phyloP scores from a whole-genome alignment of 305 asterid genomes.

The Fraxinus xanthoxyloides region DNA sequence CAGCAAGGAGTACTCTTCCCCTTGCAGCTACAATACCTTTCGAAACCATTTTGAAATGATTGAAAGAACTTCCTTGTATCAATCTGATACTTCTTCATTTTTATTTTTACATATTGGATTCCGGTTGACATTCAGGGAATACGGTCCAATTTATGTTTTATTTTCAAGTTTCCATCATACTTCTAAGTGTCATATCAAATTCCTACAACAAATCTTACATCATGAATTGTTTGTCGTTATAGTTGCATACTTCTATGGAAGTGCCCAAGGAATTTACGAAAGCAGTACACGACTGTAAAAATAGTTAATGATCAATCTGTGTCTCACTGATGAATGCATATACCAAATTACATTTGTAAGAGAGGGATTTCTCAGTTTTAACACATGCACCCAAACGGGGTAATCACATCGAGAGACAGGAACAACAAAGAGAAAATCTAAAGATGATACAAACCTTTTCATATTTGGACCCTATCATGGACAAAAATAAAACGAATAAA shows the following conservation, averaged over 20 bases:
- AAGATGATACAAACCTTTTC: slow-evolving; percentile 21
- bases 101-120: neutral
- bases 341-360: neutral
- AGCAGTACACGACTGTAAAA: neutral
- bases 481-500: slow-evolving; percentile 16
- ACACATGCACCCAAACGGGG: slow-evolving; percentile 23
- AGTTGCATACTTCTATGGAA: neutral
- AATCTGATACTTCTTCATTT: neutral
- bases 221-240: neutral
- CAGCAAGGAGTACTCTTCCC: neutral
- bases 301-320: neutral
- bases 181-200: neutral
- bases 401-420: slow-evolving; percentile 37
- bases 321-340: neutral
- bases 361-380: neutral
- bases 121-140: neutral
- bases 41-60: neutral
- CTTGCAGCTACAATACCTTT: neutral
- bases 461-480: slow-evolving; percentile 35
- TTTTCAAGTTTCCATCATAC: neutral
- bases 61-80: neutral
- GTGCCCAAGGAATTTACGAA: neutral
- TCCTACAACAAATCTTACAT: neutral
- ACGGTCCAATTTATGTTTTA: neutral
- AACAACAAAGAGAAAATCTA: neutral